phyloP scores from a whole-genome alignment of 192 early-diverging fungal genomes.

The Podila epigama region DNA sequence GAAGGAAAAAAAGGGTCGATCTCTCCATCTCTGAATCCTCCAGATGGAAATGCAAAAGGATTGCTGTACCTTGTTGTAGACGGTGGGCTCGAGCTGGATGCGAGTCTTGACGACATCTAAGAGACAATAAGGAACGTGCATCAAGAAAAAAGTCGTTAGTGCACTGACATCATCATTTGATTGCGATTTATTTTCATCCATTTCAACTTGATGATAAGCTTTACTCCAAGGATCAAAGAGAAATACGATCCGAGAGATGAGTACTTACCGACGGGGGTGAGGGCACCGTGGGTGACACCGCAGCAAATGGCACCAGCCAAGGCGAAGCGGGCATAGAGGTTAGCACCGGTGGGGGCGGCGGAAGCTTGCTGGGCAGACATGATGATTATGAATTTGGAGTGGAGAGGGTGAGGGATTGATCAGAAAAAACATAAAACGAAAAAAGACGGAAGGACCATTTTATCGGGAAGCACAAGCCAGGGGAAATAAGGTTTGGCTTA shows the following conservation, averaged over 20 bases:
- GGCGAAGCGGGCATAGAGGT: conserved; percentile 58
- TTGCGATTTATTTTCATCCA: neutral
- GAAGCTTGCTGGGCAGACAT: neutral
- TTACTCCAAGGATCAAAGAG: neutral
- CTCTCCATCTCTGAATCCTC: neutral
- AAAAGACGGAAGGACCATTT: neutral
- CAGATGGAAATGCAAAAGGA: neutral
- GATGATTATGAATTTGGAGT: conserved; percentile 5
- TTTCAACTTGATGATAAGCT: neutral
- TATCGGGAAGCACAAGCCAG: too few relatives aligned
- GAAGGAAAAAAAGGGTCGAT: neutral
- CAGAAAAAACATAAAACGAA: conserved; percentile 4
- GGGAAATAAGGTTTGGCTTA: too few relatives aligned
- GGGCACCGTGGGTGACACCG: conserved; percentile 60
- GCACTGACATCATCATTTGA: neutral
- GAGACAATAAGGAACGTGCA: neutral
- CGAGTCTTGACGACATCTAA: conserved; percentile 77
- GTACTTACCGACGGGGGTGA: conserved; percentile 31
- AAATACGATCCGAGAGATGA: neutral
- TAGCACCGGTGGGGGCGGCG: conserved; percentile 50
- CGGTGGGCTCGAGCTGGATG: conserved; percentile 71
- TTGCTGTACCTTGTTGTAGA: conserved; percentile 68
- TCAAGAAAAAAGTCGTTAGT: neutral
- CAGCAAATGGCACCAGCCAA: conserved; percentile 63
- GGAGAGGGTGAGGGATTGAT: neutral